These are phyloP conservation scores for Mycosphaerella sp. DNA, from an alignment of 2,329 filamentous ascomycete species.

Conservation along the genomic window DNA sequence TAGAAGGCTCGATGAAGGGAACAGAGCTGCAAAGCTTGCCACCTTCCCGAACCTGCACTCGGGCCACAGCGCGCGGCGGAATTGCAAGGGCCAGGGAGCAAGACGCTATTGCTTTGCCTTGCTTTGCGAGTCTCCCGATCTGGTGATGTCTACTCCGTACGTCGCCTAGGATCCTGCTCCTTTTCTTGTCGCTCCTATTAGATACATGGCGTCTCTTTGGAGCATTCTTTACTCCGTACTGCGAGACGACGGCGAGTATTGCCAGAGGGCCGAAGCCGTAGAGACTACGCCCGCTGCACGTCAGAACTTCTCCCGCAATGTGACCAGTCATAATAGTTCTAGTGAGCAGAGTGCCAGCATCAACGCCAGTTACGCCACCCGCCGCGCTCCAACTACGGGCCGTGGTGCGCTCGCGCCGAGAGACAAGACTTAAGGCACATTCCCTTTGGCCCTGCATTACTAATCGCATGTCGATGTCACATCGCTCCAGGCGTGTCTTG, in stretches of 20 bases:
- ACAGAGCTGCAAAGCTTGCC: background rate
- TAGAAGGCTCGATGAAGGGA: background rate
- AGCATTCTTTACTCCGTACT: background rate
- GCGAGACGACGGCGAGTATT: slow-evolving; percentile 6
- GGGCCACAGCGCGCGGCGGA: slow-evolving; percentile 1
- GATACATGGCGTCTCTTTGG: background rate
- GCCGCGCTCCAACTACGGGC: slow-evolving; percentile 11
- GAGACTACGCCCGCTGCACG: slow-evolving; percentile 7
- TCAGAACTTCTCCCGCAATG: slow-evolving; percentile 3
- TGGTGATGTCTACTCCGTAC: background rate
- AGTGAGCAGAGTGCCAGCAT: background rate
- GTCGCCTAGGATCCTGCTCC: background rate
- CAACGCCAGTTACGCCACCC: too few species aligned
- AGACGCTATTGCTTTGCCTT: slow-evolving; percentile 8
- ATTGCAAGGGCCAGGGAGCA: slow-evolving; percentile 4
- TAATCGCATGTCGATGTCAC: slow-evolving; percentile 9
- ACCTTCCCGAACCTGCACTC: background rate
- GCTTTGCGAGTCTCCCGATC: slow-evolving; percentile 6
- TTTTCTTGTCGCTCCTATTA: background rate
- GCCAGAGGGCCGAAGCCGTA: slow-evolving; percentile 3
- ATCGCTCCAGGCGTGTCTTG: slow-evolving; percentile 2
- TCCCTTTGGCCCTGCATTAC: slow-evolving; percentile 5
- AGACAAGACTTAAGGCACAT: slow-evolving; percentile 8
- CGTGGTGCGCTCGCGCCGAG: background rate
- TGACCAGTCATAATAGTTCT: background rate